Base-by-base conservation (phyloP, 177 flowering plant genomes). In the Telopea speciosissima region DNA sequence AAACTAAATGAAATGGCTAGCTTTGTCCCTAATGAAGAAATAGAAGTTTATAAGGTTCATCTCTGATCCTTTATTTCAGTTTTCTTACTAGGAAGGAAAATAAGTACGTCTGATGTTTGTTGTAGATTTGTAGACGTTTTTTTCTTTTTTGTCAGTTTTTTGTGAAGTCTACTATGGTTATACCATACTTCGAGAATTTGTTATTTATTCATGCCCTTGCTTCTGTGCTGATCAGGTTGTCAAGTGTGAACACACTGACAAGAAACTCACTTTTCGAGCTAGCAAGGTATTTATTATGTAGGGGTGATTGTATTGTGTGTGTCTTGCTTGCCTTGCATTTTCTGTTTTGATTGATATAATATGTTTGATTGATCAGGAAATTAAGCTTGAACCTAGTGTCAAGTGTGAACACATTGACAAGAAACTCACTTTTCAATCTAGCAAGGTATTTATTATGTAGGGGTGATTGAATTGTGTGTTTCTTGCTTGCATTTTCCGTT, bases 171-270 rank as follows among this genome's bases (percentile, higher is more conserved):
- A n/a, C n/a, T n/a, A n/a, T n/a, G n/a, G n/a, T n/a, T n/a, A n/a
- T n/a, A n/a, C n/a, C n/a, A n/a, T n/a, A n/a, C n/a, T n/a, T n/a
- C n/a, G n/a, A n/a, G n/a, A n/a, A n/a, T n/a, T n/a, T n/a, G n/a
- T n/a, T n/a, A n/a, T n/a, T n/a, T n/a, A n/a, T n/a, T n/a, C n/a
- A n/a, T n/a, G n/a, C n/a, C n/a, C 9, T 31, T 4, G 61, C 21
- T 68, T 44, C 33, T 63, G 22, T 62, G 61, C 23, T 69, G 5
- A 17, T 66, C 83, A 93, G 98, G 97, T 68, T 80, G 87, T 93
- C 59, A 87, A 86, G 92, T 93, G 97, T 77, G 95, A 87, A 68
- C 93, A 73, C 65, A 81, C 91, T 72, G 90, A 89, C 73, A 88
- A 86, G 80, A 85, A 68, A 64, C 17, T 76, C 7, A 77, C 95